These are phyloP conservation scores for Termitomyces sp. DNA, from an alignment of 768 basidiomycete species.

Conservation along the genomic window DNA sequence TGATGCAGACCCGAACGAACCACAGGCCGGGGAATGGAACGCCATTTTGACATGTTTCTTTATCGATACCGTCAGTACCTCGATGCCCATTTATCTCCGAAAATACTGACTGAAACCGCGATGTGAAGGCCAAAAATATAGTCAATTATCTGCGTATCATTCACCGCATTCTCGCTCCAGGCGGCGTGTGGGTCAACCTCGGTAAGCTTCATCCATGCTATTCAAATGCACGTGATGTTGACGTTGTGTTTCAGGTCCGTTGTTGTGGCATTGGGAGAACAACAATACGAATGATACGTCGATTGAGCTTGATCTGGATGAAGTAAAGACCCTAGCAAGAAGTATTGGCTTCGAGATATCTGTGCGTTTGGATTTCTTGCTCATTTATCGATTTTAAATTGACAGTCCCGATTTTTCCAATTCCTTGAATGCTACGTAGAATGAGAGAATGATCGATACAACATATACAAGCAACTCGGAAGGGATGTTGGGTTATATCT, in stretches of 20 bases:
- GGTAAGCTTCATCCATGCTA: slow-evolving; percentile 33
- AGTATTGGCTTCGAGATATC: slow-evolving; percentile 78
- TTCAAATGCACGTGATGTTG: not conserved
- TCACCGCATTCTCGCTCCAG: slow-evolving; percentile 73
- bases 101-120: not conserved
- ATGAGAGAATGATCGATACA: slow-evolving; percentile 73
- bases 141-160: slow-evolving; percentile 88
- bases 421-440: slow-evolving; percentile 33
- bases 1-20: slow-evolving; percentile 46
- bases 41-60: slow-evolving; percentile 95
- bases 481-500: slow-evolving; percentile 81
- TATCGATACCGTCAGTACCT: slow-evolving; percentile 74
- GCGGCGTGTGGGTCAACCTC: slow-evolving; percentile 90
- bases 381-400: not conserved
- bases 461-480: slow-evolving; percentile 82
- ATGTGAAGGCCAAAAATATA: slow-evolving; percentile 77
- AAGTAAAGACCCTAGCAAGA: slow-evolving; percentile 70
- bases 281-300: slow-evolving; percentile 74
- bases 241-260: slow-evolving; percentile 49
- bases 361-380: slow-evolving; percentile 33
- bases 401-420: not conserved
- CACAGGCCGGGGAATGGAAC: slow-evolving; percentile 79
- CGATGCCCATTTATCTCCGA: not conserved
- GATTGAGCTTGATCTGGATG: slow-evolving; percentile 85
- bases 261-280: slow-evolving; percentile 98